Evolutionary conservation across 495 filamentous ascomycete species (phyloP), one percentile per base, ranked within the genome.

Genomic region (Podospora pseudocomata): DNA sequence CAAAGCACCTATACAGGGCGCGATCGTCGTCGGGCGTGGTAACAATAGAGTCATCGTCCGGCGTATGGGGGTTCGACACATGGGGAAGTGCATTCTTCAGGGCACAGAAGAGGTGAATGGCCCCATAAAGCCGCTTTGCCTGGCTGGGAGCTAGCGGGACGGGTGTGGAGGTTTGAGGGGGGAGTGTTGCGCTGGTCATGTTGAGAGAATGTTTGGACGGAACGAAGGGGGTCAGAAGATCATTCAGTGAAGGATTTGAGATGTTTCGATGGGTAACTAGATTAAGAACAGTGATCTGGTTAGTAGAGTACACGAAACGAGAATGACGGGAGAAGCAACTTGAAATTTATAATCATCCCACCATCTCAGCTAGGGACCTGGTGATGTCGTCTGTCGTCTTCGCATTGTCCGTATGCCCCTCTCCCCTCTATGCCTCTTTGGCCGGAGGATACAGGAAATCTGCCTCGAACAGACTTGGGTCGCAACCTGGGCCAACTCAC

Each of bases 1-100:
- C 71, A 32, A 78, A 75, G 64, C 64, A 63, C 7, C 62, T 69
- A 13, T 67, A 78, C 11, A 59, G 32, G 5, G 58, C 58, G 15
- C 20, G 5, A 27, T 20, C 27, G 1, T 72, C 55, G 58, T 70
- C 63, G 9, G 13, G 27, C 26, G 26, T 59, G 49, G 5, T 57
- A 4, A 56, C 18, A 5, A 56, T 30, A 13, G 54, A 3, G 18
- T 65, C 63, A 5, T n/a, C 54, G 30, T 23, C 54, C 3, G 54
- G 4, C 30, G 27, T 4, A 19, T 13, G 6, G 0, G 20, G 49
- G 9, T 30, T 27, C 49, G 63, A 9, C n/a, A 4, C 15, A 5
- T 53, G 34, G 9, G 27, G 7, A 20, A 28, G 13, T 20, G 34
- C 9, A 5, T 60, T 9, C 3, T 44, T 44, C 27, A 66, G 56